Conservation (phyloP, 2,329 filamentous ascomycete species). For the Penicillium sp. region DNA sequence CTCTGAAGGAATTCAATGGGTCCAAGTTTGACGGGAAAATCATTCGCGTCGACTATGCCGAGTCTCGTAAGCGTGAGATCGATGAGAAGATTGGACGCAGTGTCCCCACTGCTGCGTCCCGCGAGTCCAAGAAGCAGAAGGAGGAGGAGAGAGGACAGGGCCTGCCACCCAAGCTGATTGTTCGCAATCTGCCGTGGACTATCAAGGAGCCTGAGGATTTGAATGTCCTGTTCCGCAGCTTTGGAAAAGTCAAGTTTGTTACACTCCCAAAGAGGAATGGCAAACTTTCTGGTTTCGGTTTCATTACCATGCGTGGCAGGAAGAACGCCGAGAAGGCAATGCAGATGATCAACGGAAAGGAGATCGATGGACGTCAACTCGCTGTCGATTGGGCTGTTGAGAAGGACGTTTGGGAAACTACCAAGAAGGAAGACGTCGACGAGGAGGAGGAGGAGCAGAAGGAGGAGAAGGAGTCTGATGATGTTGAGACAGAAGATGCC, state of each 20-base stretch:
- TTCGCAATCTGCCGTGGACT: constrained; percentile 94
- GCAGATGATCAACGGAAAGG: constrained; percentile 80
- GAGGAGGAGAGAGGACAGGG: constrained; percentile 60
- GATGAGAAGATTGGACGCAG: constrained; percentile 48
- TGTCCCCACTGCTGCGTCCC: constrained; percentile 35
- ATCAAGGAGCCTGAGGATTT: constrained; percentile 84
- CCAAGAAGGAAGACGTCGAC: constrained; percentile 50
- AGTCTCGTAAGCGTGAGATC: constrained; percentile 73
- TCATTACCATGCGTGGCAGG: constrained; percentile 80
- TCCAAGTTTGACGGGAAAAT: constrained; percentile 74
- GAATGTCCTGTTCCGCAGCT: constrained; percentile 74
- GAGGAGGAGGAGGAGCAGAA: constrained; percentile 22
- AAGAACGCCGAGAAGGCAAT: constrained; percentile 92
- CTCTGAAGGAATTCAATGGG: constrained; percentile 77
- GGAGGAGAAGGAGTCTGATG: constrained; percentile 22
- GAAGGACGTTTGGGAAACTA: constrained; percentile 76
- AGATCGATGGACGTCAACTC: constrained; percentile 79
- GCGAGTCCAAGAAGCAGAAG: constrained; percentile 41
- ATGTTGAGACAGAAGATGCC: constrained; percentile 58
- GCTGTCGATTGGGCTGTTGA: constrained; percentile 98
- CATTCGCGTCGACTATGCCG: constrained; percentile 82
- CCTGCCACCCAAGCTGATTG: constrained; percentile 73
- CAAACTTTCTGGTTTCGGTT: constrained; percentile 80
- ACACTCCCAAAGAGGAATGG: constrained; percentile 76
- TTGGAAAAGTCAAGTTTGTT: constrained; percentile 85